Evolutionary conservation across 2,329 filamentous ascomycete genomes (phyloP), one percentile per base, ranked within the genome.

Genomic region (Paraphoma chrysanthemicola): DNA sequence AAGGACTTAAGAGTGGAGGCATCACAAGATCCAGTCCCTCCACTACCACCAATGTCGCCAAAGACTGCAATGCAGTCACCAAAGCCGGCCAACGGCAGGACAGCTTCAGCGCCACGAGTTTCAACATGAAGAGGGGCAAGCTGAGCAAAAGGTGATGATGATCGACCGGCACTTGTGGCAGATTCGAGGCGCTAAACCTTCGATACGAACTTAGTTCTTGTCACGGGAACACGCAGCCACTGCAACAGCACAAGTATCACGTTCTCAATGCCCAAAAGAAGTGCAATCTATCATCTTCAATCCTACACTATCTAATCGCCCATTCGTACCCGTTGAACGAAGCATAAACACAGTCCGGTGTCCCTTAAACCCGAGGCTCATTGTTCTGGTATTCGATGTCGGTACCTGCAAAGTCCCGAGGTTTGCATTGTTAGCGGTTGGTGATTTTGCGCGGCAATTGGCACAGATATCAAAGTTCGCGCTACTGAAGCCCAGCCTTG

Each of bases 1-100:
- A 72, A 63, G 44, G 67, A 73, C 51, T 45, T 75, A 9, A 63
- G 58, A 48, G 44, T 51, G 7, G 68, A 73, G 9, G 53, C 55
- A 1, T 55, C 60, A 7, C 53, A 48, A 30, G 60, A 60, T 0
- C 45, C 53, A 33, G 65, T 64, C 18, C 68, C 71, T n/a, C 70
- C 70, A 11, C 46, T 70, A 36, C 69, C 71, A 6, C 67, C 63
- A 38, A 63, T 69, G 16, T 67, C 68, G 18, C 66, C 62, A 14
- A 56, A 46, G 16, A 39, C 51, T 45, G 62, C 61, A 17, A 30
- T 64, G 2, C 51, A 62, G 11, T 51, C 55, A 11, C 39, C 59
- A 10, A 66, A 56, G 33, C 14, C 46, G 16, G 43, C 57, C 2
- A 70, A 67, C 17, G 68, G 66, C 2, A 69, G 67, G 31, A 50